Conservation (phyloP, 2,329 filamentous ascomycete species). For the Clonostachys solani region DNA sequence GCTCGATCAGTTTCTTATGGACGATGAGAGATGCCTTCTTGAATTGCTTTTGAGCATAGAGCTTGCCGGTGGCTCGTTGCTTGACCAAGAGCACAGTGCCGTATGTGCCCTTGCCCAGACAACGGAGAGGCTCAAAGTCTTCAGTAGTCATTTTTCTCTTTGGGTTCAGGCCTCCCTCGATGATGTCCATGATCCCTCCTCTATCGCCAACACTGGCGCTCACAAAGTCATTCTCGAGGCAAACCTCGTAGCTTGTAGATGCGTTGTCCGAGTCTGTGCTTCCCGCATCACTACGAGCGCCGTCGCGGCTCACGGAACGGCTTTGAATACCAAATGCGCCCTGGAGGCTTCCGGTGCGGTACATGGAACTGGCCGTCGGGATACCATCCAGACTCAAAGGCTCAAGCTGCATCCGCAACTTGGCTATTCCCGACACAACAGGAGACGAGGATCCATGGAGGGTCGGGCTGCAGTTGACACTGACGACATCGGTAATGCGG, state of each 20-base stretch:
- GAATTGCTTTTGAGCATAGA: conserved; percentile 98
- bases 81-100: conserved; percentile 93
- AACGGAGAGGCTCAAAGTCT: conserved; percentile 87
- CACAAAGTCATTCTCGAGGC: conserved; percentile 79
- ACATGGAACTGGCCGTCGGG: conserved; percentile 46
- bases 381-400: conserved; percentile 64
- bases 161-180: conserved; percentile 51
- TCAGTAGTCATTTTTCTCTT: conserved; percentile 82
- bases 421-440: conserved; percentile 70
- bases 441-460: conserved; percentile 47
- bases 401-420: conserved; percentile 77
- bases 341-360: conserved; percentile 41
- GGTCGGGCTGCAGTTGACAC: conserved; percentile 59
- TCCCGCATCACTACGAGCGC: conserved; percentile 45
- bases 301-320: conserved; percentile 50
- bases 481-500: conserved; percentile 52
- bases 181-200: conserved; percentile 30
- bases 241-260: conserved; percentile 78
- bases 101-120: conserved; percentile 93
- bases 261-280: conserved; percentile 62
- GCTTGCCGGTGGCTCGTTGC: conserved; percentile 78
- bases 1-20: conserved; percentile 92
- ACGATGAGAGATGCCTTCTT: conserved; percentile 94
- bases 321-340: conserved; percentile 32
- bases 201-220: conserved; percentile 56